Conservation (phyloP, 768 basidiomycete genomes). For the Macrocybe gigantea region DNA sequence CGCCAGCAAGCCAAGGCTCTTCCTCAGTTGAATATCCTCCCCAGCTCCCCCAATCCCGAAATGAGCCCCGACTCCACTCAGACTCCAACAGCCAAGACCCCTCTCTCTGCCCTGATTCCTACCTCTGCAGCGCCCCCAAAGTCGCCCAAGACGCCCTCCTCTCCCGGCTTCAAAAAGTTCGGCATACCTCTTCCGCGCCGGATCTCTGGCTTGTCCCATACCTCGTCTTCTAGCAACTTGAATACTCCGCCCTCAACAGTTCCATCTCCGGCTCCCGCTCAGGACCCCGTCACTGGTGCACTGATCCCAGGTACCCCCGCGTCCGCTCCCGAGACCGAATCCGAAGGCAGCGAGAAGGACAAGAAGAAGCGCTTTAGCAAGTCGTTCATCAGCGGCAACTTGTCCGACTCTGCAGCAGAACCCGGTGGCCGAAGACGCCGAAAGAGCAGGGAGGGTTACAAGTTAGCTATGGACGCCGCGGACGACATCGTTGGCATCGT, state of each 20-base stretch:
- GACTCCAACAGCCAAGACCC: constrained; percentile 1
- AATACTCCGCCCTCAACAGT: neutral
- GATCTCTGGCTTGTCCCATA: constrained; percentile 1
- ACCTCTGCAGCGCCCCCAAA: neutral
- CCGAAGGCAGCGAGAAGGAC: constrained; percentile 15
- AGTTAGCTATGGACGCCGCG: constrained; percentile 52
- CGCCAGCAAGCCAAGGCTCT: neutral
- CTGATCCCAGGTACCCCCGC: constrained; percentile 4
- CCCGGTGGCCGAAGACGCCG: constrained; percentile 10
- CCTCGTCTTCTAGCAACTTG: neutral
- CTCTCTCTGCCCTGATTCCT: neutral
- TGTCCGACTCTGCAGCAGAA: constrained; percentile 3
- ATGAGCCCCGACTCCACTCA: neutral
- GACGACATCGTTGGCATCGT: constrained; percentile 93
- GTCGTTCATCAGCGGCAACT: neutral
- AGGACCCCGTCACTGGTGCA: constrained; percentile 4
- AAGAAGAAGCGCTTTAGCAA: constrained; percentile 9
- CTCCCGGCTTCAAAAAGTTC: constrained; percentile 4
- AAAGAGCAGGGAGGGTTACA: constrained; percentile 19
- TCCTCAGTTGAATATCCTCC: constrained; percentile 3
- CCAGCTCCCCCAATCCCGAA: neutral
- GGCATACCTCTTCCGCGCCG: constrained; percentile 4
- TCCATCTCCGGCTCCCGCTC: neutral
- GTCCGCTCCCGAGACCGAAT: neutral
- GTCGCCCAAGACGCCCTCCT: constrained; percentile 1